Evolutionary conservation across 106 monocot species (phyloP).

Genomic region (Vanilla planifolia): DNA sequence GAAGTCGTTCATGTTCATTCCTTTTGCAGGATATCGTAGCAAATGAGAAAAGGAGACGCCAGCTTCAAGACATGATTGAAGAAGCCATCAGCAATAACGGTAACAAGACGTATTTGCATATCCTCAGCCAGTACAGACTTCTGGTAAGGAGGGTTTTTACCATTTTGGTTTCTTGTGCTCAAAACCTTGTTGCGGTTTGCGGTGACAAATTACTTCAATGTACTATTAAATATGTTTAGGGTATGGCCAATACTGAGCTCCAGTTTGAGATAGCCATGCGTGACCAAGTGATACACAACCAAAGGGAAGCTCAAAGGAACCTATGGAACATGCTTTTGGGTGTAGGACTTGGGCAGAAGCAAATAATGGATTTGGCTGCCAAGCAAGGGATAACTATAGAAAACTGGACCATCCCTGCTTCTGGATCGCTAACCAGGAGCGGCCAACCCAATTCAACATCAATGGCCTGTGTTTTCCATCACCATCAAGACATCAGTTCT

Average conservation of each 20-base stretch:
- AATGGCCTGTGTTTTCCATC: conserved; percentile 36
- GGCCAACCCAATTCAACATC: conserved; percentile 23
- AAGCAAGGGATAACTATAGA: conserved; percentile 84
- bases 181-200: neutral
- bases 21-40: conserved; percentile 75
- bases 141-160: conserved; percentile 46
- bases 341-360: conserved; percentile 77
- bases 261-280: conserved; percentile 98
- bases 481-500: conserved; percentile 44
- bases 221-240: conserved; percentile 28
- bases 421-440: conserved; percentile 13
- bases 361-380: conserved; percentile 63
- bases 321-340: conserved; percentile 88
- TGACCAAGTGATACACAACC: conserved; percentile 90
- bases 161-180: neutral
- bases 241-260: conserved; percentile 91
- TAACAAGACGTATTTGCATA: conserved; percentile 84
- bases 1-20: conserved; percentile 1
- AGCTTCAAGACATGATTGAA: conserved; percentile 90
- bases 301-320: conserved; percentile 74
- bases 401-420: conserved; percentile 35
- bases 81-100: conserved; percentile 85
- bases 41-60: conserved; percentile 67
- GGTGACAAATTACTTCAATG: neutral
- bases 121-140: conserved; percentile 94